A percentile compares a stretch with the other conserved stretches of the same genome.
These are phyloP conservation scores for Fusarium equiseti DNA, from an alignment of 2,329 filamentous ascomycete species.

Conservation along the genomic window DNA sequence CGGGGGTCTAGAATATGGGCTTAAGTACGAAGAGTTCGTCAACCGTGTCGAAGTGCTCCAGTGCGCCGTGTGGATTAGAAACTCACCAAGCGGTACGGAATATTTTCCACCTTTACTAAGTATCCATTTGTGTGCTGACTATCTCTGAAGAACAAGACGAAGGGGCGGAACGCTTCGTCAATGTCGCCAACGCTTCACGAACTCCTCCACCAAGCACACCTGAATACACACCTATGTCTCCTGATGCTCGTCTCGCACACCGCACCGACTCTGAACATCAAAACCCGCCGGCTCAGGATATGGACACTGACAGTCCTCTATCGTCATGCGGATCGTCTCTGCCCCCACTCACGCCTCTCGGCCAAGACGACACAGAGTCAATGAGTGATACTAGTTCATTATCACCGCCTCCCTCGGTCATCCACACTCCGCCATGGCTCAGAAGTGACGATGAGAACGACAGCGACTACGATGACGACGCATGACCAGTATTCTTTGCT, in stretches of 20 bases:
- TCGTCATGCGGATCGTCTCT: slow-evolving; percentile 4
- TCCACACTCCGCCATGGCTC: slow-evolving; percentile 36
- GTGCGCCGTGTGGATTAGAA: slow-evolving; percentile 43
- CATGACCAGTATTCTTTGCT: neutral
- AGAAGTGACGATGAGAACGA: neutral
- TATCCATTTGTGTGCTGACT: neutral
- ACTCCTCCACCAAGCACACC: neutral
- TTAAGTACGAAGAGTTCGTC: slow-evolving; percentile 42
- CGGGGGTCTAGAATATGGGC: slow-evolving; percentile 35
- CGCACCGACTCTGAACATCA: neutral
- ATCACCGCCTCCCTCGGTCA: slow-evolving; percentile 31
- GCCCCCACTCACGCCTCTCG: neutral
- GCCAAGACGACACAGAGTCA: neutral
- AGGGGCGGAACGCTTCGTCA: neutral
- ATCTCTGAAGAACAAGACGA: slow-evolving; percentile 2
- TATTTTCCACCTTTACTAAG: neutral
- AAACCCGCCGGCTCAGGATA: neutral
- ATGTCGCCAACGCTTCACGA: neutral
- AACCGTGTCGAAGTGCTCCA: slow-evolving; percentile 45
- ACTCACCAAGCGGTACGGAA: slow-evolving; percentile 27
- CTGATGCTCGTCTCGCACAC: neutral
- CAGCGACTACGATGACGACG: neutral
- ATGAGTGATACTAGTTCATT: slow-evolving; percentile 16
- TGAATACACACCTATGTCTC: neutral
- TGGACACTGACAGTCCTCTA: neutral